A percentile compares a stretch with the other conserved stretches of the same genome.
These are phyloP conservation scores for Daldinia grandis DNA, from an alignment of 495 filamentous ascomycete genomes.

Conservation along the genomic window DNA sequence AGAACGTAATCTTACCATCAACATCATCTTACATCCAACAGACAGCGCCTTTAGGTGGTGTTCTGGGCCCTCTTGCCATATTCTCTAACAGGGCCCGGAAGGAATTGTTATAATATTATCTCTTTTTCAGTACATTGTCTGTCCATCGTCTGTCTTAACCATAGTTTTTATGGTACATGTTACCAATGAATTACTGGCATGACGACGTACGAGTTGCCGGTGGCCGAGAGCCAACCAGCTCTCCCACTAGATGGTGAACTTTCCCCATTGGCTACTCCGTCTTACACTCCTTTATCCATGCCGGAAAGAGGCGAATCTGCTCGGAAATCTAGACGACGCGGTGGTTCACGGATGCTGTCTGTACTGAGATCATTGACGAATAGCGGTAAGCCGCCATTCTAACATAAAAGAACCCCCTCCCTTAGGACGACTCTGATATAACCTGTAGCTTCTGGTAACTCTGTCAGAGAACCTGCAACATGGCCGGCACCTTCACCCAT, in stretches of 20 bases:
- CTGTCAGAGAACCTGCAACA: conserved; percentile 41
- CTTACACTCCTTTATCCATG: conserved; percentile 39
- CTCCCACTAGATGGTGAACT: conserved; percentile 34
- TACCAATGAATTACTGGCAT: conserved; percentile 31
- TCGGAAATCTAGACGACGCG: conserved; percentile 51
- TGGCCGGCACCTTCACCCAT: conserved; percentile 38
- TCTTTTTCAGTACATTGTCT: conserved; percentile 20
- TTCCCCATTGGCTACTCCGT: conserved; percentile 37
- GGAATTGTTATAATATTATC: conserved; percentile 11
- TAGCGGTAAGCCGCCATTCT: conserved; percentile 46
- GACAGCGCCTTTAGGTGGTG: conserved; percentile 28
- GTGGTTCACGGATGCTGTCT: conserved; percentile 54
- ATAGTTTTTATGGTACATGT: conserved; percentile 14
- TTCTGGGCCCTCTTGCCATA: conserved; percentile 25
- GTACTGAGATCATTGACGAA: conserved; percentile 58
- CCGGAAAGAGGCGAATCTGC: conserved; percentile 42
- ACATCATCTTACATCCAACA: conserved; percentile 23
- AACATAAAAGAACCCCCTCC: not conserved
- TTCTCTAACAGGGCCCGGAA: conserved; percentile 22
- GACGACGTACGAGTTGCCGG: conserved; percentile 21
- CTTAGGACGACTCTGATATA: conserved; percentile 5
- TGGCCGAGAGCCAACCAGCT: conserved; percentile 25
- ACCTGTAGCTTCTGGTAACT: conserved; percentile 30
- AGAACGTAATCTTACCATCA: conserved; percentile 3
- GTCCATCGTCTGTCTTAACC: conserved; percentile 11